Evolutionary conservation across 306 rosid genomes (phyloP).

Genomic region (Rosa lucieae): DNA sequence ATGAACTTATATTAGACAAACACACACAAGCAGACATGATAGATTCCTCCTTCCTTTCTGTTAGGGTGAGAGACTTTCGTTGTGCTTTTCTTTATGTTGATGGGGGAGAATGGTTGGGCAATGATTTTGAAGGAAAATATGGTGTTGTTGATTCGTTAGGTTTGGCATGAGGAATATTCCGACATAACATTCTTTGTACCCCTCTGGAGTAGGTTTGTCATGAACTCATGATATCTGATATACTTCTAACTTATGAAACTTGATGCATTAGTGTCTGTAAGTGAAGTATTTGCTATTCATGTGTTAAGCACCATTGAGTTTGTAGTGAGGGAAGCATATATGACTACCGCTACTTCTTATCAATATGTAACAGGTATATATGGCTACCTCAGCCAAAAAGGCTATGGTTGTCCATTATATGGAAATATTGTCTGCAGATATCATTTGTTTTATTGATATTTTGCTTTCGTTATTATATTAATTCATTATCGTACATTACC

Average conservation of each 20-base stretch:
- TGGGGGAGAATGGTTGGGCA: neutral
- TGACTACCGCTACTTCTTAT: too few species aligned
- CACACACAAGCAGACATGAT: neutral
- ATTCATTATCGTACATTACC: neutral
- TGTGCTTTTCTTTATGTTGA: neutral
- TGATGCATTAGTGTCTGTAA: neutral
- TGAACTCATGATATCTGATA: neutral
- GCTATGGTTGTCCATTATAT: neutral
- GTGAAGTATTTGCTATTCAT: neutral
- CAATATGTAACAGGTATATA: neutral
- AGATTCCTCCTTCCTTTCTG: neutral
- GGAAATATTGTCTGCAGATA: neutral
- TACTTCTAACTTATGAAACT: neutral
- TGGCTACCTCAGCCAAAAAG: constrained; percentile 6
- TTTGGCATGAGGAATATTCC: neutral
- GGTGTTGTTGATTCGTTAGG: neutral
- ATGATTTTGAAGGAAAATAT: neutral
- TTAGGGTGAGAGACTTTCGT: neutral
- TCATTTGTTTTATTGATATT: neutral
- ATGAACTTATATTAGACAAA: neutral
- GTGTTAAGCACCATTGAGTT: neutral
- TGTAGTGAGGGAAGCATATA: neutral
- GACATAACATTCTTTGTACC: neutral
- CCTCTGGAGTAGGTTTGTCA: neutral
- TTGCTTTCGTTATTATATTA: neutral